Evolutionary conservation across 2,329 filamentous ascomycete species (phyloP), one percentile per base, ranked within the genome.

Genomic region (Colletotrichum sp.): DNA sequence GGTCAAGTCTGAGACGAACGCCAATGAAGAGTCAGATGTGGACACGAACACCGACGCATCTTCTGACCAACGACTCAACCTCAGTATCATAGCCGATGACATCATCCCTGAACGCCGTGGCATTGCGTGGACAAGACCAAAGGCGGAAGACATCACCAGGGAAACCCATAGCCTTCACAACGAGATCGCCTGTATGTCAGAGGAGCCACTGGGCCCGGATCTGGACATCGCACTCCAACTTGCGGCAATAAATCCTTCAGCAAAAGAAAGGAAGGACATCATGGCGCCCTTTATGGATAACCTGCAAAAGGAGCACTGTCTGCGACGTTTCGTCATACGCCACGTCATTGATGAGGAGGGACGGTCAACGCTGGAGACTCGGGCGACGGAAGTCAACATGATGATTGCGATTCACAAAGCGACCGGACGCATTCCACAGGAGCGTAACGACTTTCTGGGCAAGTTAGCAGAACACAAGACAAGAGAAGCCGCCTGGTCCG

Each of bases 71-170:
- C 39, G 39, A n/a, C 39, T 43, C 39, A 43, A 12, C 39, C 18
- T 43, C 18, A 7, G 39, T n/a, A n/a, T 43, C 39, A 43, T n/a
- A 43, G 39, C 39, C 39, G 5, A 43, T n/a, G 0, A 2, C 4
- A n/a, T 43, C 9, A 2, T 43, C 18, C 0, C 39, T 12, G 3
- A 43, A 1, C 1, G 18, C 1, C 39, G 39, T 10, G 18, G 39
- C 39, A n/a, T 10, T 10, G 8, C 8, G 8, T 3, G 1, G 39
- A 43, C 39, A 43, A 3, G 39, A 43, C 0, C 5, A 10, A 43
- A 10, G 8, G 39, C 39, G 16, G 39, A 43, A 18, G 18, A 12
- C 8, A 43, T 4, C 39, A 43, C 39, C 39, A 10, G 39, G 5
- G 8, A 43, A 43, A 43, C 8, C 36, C 39, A 9, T 3, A 12